Percentiles rank a stretch among this genome's conserved stretches.
phyloP scores from a whole-genome alignment of 2,329 filamentous ascomycete species.

The Penicillium vulpinum region DNA sequence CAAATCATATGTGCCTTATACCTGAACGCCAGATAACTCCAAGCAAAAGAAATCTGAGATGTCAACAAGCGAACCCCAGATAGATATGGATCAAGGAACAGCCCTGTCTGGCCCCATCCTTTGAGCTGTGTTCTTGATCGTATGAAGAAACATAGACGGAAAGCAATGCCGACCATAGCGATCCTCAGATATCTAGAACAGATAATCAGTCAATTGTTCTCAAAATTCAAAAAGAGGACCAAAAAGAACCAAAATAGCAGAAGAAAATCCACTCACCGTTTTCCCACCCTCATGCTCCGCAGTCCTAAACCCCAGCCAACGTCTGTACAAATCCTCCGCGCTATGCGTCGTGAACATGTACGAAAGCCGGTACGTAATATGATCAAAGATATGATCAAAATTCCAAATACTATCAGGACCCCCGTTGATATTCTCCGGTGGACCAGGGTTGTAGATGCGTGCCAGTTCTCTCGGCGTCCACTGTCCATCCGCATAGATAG shows the following conservation, averaged over 20 bases:
- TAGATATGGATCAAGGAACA: constrained; percentile 14
- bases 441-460: constrained; percentile 57
- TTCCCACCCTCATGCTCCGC: constrained; percentile 21
- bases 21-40: background rate
- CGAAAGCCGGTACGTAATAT: constrained; percentile 29
- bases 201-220: background rate
- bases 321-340: constrained; percentile 55
- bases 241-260: background rate
- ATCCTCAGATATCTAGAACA: constrained; percentile 16
- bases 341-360: constrained; percentile 32
- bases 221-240: background rate
- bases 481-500: constrained; percentile 57
- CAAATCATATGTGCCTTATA: background rate
- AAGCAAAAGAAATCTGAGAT: background rate
- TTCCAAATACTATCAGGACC: constrained; percentile 44
- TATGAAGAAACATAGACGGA: constrained; percentile 28
- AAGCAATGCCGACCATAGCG: constrained; percentile 26
- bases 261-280: constrained; percentile 9
- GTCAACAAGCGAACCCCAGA: background rate
- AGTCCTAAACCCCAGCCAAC: constrained; percentile 51
- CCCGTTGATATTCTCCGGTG: constrained; percentile 51
- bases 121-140: constrained; percentile 23
- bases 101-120: constrained; percentile 21
- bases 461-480: constrained; percentile 58
- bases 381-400: constrained; percentile 31